A percentile compares a stretch with the other conserved stretches of the same genome.
Evolutionary conservation across 352 stramenopile genomes (phyloP).

Genomic region (Globisporangium spiculum): DNA sequence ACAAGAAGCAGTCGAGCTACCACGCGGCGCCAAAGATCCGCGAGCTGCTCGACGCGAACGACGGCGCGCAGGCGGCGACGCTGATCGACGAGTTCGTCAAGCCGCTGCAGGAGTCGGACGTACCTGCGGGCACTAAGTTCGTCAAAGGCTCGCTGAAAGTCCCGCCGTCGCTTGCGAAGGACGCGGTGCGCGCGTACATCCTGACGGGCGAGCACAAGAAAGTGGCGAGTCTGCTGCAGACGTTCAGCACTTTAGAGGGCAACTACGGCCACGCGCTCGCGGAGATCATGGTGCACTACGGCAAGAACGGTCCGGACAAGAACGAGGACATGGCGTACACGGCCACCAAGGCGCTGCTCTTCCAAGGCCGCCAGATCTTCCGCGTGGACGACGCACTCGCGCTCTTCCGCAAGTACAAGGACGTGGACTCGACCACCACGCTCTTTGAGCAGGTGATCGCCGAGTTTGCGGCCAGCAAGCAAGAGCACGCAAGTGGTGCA

Average conservation of each 20-base stretch:
- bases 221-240: slow-evolving; percentile 48
- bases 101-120: slow-evolving; percentile 31
- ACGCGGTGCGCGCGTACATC: slow-evolving; percentile 51
- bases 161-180: slow-evolving; percentile 33
- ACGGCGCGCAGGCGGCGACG: slow-evolving; percentile 30
- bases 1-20: slow-evolving; percentile 21
- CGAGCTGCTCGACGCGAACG: slow-evolving; percentile 37
- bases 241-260: slow-evolving; percentile 39
- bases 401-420: slow-evolving; percentile 49
- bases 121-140: slow-evolving; percentile 31
- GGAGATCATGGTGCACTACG: slow-evolving; percentile 48
- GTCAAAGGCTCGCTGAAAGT: slow-evolving; percentile 33
- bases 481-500: slow-evolving; percentile 8
- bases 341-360: slow-evolving; percentile 51
- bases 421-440: slow-evolving; percentile 31
- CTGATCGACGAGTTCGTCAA: slow-evolving; percentile 42
- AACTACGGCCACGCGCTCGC: slow-evolving; percentile 44
- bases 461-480: slow-evolving; percentile 32
- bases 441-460: slow-evolving; percentile 49
- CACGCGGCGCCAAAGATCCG: slow-evolving; percentile 42
- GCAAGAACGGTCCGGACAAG: slow-evolving; percentile 27
- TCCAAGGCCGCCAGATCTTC: slow-evolving; percentile 46
- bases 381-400: slow-evolving; percentile 37
- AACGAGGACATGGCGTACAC: slow-evolving; percentile 48
- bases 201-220: slow-evolving; percentile 48